Conservation (phyloP, 2,329 filamentous ascomycete genomes). For the Chalaropsis thielavioides region DNA sequence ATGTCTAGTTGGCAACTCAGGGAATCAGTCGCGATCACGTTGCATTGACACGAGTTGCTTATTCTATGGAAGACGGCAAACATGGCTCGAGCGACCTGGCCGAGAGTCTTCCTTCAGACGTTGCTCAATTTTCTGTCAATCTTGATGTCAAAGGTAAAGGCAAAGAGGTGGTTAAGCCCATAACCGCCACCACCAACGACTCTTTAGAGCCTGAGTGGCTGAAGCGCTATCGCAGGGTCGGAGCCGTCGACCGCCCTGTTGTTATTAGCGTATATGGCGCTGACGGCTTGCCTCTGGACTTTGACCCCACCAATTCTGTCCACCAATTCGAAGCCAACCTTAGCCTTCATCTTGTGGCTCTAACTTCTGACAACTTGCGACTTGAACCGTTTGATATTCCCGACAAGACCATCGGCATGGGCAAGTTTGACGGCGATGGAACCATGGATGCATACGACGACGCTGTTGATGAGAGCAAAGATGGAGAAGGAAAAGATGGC, state of each 20-base stretch:
- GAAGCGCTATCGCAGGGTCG: conserved; percentile 6
- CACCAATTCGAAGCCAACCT: conserved; percentile 1
- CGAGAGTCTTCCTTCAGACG: neutral
- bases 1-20: conserved; percentile 16
- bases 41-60: conserved; percentile 6
- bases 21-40: conserved; percentile 8
- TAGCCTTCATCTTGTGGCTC: conserved; percentile 3
- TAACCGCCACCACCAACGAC: neutral
- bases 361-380: conserved; percentile 4
- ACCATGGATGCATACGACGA: neutral
- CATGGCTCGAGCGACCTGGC: neutral
- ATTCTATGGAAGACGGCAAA: neutral
- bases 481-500: neutral
- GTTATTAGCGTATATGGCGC: conserved; percentile 8
- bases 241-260: neutral
- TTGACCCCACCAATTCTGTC: conserved; percentile 9
- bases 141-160: neutral
- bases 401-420: neutral
- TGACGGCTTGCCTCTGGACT: conserved; percentile 5
- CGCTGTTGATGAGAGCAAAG: neutral
- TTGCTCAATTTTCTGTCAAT: neutral
- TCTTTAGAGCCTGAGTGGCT: conserved; percentile 10
- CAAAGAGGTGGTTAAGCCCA: conserved; percentile 1
- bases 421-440: conserved; percentile 3
- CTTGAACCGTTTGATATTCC: conserved; percentile 7